Conservation (phyloP, 345 rosid genomes). For the Raphanus raphanistrum region DNA sequence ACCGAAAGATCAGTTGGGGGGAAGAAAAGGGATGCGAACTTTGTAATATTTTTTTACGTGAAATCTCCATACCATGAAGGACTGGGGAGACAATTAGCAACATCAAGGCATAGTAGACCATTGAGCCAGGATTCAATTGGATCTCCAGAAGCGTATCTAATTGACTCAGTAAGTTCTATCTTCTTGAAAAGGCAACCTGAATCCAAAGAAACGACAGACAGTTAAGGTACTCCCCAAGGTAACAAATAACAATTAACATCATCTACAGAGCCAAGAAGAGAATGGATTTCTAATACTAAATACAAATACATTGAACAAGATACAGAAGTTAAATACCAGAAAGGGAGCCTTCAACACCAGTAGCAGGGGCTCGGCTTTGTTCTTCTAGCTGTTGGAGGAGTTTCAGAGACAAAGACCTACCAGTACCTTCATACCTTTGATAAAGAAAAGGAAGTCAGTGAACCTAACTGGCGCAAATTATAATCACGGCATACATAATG, state of each 20-base stretch:
- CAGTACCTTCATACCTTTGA: conserved; percentile 93
- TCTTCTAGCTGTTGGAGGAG: conserved; percentile 91
- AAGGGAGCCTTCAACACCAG: conserved; percentile 62
- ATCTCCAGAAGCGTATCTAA: conserved; percentile 90
- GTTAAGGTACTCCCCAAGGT: conserved; percentile 7
- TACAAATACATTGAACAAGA: background rate
- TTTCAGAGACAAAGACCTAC: conserved; percentile 93
- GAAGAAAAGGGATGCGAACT: background rate
- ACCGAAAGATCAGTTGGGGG: background rate
- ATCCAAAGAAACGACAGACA: conserved; percentile 26
- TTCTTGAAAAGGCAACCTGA: conserved; percentile 85
- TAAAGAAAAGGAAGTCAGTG: conserved; percentile 5
- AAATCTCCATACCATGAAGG: conserved; percentile 41
- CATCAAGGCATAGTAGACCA: conserved; percentile 85
- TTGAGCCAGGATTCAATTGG: conserved; percentile 96
- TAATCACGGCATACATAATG: conserved; percentile 15
- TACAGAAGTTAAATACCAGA: conserved; percentile 56
- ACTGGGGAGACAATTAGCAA: conserved; percentile 67
- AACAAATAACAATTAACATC: background rate
- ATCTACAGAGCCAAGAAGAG: background rate
- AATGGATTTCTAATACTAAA: background rate
- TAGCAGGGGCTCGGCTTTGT: conserved; percentile 65
- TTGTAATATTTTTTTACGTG: background rate
- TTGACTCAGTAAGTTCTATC: conserved; percentile 87
- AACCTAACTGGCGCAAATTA: conserved; percentile 11